Conservation (phyloP, 306 rosid species). For the Glycine soja region DNA sequence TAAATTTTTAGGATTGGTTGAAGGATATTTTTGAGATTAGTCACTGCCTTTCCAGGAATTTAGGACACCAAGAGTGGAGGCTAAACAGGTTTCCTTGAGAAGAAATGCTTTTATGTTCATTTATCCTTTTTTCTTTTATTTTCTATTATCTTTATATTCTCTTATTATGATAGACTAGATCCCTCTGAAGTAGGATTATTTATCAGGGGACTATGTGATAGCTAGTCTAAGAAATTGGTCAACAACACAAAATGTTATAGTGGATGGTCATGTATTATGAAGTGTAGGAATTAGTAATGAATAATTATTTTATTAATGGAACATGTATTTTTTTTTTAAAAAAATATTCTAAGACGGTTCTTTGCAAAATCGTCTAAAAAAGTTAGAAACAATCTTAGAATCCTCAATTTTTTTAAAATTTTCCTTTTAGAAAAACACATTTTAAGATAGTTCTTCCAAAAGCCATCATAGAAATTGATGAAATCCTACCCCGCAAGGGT, state of each 20-base stretch:
- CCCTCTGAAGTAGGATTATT: conserved; percentile 50
- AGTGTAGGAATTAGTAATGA: conserved; percentile 39
- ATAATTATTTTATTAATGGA: conserved; percentile 38
- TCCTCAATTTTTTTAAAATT: no score
- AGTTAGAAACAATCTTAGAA: no score
- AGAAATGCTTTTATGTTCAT: conserved; percentile 48
- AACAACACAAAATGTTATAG: conserved; percentile 39
- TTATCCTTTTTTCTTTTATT: background rate
- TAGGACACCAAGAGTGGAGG: conserved; percentile 53
- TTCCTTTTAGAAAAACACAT: no score
- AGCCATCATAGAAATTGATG: no score
- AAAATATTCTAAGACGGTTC: no score
- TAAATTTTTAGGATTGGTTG: conserved; percentile 43
- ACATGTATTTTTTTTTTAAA: background rate
- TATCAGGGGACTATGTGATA: conserved; percentile 47
- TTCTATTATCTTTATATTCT: conserved; percentile 25
- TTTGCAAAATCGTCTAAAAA: no score
- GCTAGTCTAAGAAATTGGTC: conserved; percentile 47
- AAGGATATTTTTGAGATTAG: conserved; percentile 49
- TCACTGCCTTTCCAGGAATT: conserved; percentile 47
- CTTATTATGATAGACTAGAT: conserved; percentile 43
- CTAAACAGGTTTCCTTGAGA: conserved; percentile 50
- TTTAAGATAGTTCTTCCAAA: no score
- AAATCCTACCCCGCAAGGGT: no score
- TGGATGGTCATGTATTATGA: conserved; percentile 49